Evolutionary conservation across 306 rosid species (phyloP).

Genomic region (Hippophae gyantsensis): DNA sequence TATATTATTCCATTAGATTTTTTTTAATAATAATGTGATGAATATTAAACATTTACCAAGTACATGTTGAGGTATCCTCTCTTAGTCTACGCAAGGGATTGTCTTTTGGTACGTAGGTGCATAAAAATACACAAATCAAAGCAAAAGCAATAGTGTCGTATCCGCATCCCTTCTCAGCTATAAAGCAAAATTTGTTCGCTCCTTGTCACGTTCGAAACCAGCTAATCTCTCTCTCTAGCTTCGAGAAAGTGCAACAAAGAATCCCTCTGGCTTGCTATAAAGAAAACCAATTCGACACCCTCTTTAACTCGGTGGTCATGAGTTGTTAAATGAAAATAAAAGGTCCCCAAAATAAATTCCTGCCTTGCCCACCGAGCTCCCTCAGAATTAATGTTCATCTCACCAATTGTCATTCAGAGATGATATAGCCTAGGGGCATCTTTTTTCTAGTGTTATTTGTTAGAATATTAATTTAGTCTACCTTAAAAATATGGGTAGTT

Average conservation of each 20-base stretch:
- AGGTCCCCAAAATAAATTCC: conserved; percentile 5
- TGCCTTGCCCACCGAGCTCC: conserved; percentile 1
- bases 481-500: conserved; percentile 1
- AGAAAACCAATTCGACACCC: conserved; percentile 48
- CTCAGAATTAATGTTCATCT: conserved; percentile 4
- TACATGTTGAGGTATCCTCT: not conserved
- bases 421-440: conserved; percentile 10
- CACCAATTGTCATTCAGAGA: conserved; percentile 2
- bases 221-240: conserved; percentile 34
- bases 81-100: conserved; percentile 47
- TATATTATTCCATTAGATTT: no score
- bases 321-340: not conserved
- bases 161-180: conserved; percentile 46
- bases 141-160: conserved; percentile 44
- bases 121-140: conserved; percentile 73
- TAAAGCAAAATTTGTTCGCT: conserved; percentile 55
- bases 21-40: no score
- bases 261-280: conserved; percentile 70
- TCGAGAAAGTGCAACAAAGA: conserved; percentile 51
- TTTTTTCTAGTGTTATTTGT: conserved; percentile 23
- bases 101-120: conserved; percentile 48
- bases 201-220: conserved; percentile 64
- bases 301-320: conserved; percentile 20
- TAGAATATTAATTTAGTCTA: conserved; percentile 17
- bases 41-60: no score